A percentile compares a stretch with the other conserved stretches of the same genome.
Conservation (phyloP, 2,329 filamentous ascomycete genomes). For the Penicillium sp. region DNA sequence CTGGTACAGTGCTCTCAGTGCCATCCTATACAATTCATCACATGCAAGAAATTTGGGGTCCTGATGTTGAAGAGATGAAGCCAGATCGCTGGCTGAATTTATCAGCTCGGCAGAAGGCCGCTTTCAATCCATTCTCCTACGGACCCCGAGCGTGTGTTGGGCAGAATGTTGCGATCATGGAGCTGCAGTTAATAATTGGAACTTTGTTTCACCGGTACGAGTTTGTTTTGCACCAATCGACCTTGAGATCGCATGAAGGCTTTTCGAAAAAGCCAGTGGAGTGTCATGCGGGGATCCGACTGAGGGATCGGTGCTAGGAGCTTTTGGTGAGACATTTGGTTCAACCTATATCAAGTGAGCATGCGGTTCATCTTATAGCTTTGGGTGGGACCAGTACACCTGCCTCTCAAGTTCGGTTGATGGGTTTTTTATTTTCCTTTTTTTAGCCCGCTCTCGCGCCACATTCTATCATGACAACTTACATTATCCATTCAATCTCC, state of each 20-base stretch:
- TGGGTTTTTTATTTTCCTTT: too few relatives aligned
- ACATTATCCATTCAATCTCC: too few relatives aligned
- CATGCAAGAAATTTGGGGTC: slow-evolving; percentile 43
- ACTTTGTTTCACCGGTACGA: slow-evolving; percentile 25
- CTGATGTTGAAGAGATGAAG: slow-evolving; percentile 42
- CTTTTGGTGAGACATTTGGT: too few relatives aligned
- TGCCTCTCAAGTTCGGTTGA: too few relatives aligned
- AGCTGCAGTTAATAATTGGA: slow-evolving; percentile 41
- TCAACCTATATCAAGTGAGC: too few relatives aligned
- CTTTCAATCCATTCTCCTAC: slow-evolving; percentile 45
- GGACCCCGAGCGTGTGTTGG: slow-evolving; percentile 47
- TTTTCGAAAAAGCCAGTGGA: slow-evolving; percentile 27
- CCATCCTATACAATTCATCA: slow-evolving; percentile 46
- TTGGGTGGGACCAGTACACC: too few relatives aligned
- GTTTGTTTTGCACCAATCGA: slow-evolving; percentile 17
- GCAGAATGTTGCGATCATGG: slow-evolving; percentile 46
- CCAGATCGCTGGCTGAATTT: slow-evolving; percentile 37
- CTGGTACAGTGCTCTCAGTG: slow-evolving; percentile 40
- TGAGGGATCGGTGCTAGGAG: background rate
- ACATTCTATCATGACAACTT: too few relatives aligned
- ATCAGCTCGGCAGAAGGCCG: slow-evolving; percentile 34
- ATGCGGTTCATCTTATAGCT: too few relatives aligned
- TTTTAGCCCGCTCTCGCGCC: too few relatives aligned
- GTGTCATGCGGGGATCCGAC: slow-evolving; percentile 19
- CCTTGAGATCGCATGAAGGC: slow-evolving; percentile 23